Conservation (phyloP, 495 filamentous ascomycete species). For the Xylaria acuta region DNA sequence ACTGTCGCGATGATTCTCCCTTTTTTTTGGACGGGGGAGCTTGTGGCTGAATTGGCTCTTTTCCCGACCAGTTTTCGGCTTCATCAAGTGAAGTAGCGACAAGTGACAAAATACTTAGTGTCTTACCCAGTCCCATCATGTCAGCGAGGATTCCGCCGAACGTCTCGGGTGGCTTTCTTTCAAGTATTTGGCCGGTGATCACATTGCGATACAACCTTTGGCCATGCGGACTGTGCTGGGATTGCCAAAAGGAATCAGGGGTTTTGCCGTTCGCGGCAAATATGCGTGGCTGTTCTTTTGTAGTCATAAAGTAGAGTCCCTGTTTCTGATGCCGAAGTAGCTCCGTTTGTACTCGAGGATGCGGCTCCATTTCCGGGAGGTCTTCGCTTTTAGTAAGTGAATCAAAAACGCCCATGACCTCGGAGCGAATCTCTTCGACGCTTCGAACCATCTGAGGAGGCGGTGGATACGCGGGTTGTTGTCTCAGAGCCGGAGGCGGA, state of each 20-base stretch:
- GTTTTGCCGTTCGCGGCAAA: conserved; percentile 49
- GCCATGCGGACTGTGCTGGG: conserved; percentile 58
- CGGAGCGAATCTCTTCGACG: conserved; percentile 81
- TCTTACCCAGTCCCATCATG: conserved; percentile 98
- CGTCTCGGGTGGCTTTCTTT: conserved; percentile 69
- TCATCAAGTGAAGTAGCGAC: conserved; percentile 66
- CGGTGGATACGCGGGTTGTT: conserved; percentile 21
- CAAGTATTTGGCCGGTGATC: conserved; percentile 73
- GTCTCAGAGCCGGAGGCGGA: conserved; percentile 32
- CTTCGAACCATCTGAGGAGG: conserved; percentile 60
- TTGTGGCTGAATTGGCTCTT: conserved; percentile 47
- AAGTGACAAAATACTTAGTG: conserved; percentile 84
- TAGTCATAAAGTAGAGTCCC: conserved; percentile 84
- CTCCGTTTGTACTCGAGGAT: conserved; percentile 65
- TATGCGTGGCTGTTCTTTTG: conserved; percentile 68
- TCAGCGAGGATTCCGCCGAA: conserved; percentile 93
- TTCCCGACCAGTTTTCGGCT: conserved; percentile 62
- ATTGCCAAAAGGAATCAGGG: conserved; percentile 78
- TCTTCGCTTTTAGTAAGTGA: conserved; percentile 74
- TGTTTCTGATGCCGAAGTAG: conserved; percentile 91
- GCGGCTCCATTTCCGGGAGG: conserved; percentile 75
- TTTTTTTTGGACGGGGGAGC: conserved; percentile 43
- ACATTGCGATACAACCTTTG: conserved; percentile 73
- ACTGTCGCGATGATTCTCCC: conserved; percentile 38
- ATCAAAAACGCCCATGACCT: conserved; percentile 89